Evolutionary conservation across 2,329 filamentous ascomycete species (phyloP), one percentile per base, ranked within the genome.

Genomic region (Rasamsonia emersonii): DNA sequence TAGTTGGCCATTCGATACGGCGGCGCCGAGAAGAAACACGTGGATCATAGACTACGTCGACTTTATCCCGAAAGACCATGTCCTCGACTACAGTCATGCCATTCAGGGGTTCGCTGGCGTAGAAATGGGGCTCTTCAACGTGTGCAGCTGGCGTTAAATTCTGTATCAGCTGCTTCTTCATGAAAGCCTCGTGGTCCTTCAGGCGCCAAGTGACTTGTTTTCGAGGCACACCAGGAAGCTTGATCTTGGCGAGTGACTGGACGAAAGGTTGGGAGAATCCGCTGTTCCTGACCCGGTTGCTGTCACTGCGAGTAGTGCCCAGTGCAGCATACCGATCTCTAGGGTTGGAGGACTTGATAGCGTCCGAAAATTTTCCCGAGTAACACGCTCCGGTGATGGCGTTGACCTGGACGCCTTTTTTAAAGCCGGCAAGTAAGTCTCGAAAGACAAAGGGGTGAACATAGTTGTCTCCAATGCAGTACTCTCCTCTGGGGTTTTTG

Each of bases 1-100:
- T n/a, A 5, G 26, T 28, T 17, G 26, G 26, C 26, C 26, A 28
- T 16, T 28, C 15, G 17, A 28, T 28, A n/a, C 26, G 13, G 17
- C 26, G 26, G 18, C 26, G 13, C 10, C 28, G 28, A 16, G 14
- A 13, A 18, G 14, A 28, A 28, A 28, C 26, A 15, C 14, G 14
- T 15, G 26, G 26, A 10, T 28, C 14, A 17, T 28, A 28, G 17
- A 28, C 11, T 15, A 28, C n/a, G 14, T 28, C 26, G 24, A 25
- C 15, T 7, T 25, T 7, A 25, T 25, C n/a, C n/a, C 17, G 13
- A 18, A 18, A 28, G 11, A 28, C 17, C 26, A 28, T 13, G 11
- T 28, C 26, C 17, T 28, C 15, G 6, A 28, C 13, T 16, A 18
- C 13, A 15, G 13, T 18, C 10, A 28, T 28, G 13, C 26, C 14